These are phyloP conservation scores for Coemansia sp. DNA, from an alignment of 192 early-diverging fungal genomes.

Conservation along the genomic window DNA sequence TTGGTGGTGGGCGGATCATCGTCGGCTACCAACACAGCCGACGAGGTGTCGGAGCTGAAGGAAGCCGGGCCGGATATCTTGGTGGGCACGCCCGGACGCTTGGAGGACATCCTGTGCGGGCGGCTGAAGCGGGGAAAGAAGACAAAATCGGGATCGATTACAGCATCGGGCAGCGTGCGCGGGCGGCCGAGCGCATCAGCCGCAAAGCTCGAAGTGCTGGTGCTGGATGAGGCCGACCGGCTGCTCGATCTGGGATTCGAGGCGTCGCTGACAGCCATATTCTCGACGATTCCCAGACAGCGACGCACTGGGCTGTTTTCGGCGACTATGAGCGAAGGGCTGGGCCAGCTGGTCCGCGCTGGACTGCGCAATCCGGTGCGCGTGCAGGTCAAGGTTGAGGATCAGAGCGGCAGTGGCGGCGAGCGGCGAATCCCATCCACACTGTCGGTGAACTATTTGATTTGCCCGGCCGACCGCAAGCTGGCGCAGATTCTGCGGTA, in stretches of 20 bases:
- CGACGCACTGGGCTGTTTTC: slow-evolving; percentile 94
- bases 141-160: slow-evolving; percentile 37
- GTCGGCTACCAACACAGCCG: slow-evolving; percentile 41
- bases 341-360: slow-evolving; percentile 74
- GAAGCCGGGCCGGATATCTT: slow-evolving; percentile 72
- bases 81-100: slow-evolving; percentile 85
- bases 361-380: slow-evolving; percentile 90
- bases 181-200: slow-evolving; percentile 54
- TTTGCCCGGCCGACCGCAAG: slow-evolving; percentile 80
- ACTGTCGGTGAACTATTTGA: slow-evolving; percentile 66
- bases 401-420: slow-evolving; percentile 52
- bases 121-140: slow-evolving; percentile 31
- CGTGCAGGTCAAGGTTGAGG: slow-evolving; percentile 85
- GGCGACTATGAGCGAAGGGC: slow-evolving; percentile 91
- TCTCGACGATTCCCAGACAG: slow-evolving; percentile 82
- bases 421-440: slow-evolving; percentile 40
- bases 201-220: slow-evolving; percentile 78
- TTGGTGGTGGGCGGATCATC: slow-evolving; percentile 46
- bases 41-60: slow-evolving; percentile 49
- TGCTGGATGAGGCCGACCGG: slow-evolving; percentile 93
- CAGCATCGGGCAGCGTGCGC: slow-evolving; percentile 40
- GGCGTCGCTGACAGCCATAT: slow-evolving; percentile 70
- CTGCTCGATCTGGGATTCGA: slow-evolving; percentile 94
- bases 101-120: slow-evolving; percentile 72
- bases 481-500: slow-evolving; percentile 67